phyloP scores from a whole-genome alignment of 176 grass and related monocot species.

The Aegilops speltoides region DNA sequence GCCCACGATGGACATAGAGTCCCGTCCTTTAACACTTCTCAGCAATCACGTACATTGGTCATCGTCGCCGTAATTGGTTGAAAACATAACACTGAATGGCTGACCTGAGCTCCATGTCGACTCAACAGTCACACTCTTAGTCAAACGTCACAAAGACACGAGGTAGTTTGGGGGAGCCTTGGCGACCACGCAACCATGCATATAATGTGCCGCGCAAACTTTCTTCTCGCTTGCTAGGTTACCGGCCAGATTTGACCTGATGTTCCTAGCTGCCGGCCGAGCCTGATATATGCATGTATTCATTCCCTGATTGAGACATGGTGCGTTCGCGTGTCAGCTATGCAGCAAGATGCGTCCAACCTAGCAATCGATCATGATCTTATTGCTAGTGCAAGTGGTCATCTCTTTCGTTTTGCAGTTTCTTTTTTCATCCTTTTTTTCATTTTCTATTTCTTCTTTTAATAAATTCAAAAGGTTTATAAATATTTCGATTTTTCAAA shows the following conservation, averaged over 20 bases:
- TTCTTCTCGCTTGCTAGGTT: background rate
- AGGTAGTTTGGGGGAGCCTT: background rate
- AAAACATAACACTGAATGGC: background rate
- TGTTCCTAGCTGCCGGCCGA: background rate
- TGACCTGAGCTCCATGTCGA: background rate
- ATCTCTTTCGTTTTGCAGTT: too few relatives aligned
- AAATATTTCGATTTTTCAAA: too few relatives aligned
- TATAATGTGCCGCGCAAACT: background rate
- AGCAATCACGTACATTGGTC: too few relatives aligned
- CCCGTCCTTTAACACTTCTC: too few relatives aligned
- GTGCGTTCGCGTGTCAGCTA: background rate
- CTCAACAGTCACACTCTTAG: background rate
- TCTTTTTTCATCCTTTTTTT: too few relatives aligned
- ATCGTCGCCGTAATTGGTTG: too few relatives aligned
- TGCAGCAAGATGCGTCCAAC: background rate
- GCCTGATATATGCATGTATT: background rate
- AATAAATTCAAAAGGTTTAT: too few relatives aligned
- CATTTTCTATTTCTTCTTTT: too few relatives aligned
- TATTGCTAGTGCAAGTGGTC: too few relatives aligned
- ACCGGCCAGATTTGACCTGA: background rate
- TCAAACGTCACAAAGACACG: background rate
- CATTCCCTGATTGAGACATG: background rate
- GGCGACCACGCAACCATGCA: background rate
- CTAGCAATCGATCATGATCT: background rate
- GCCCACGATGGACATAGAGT: too few relatives aligned